Evolutionary conservation across 805 yeast species (phyloP).

Genomic region (Starmerella bombicola): DNA sequence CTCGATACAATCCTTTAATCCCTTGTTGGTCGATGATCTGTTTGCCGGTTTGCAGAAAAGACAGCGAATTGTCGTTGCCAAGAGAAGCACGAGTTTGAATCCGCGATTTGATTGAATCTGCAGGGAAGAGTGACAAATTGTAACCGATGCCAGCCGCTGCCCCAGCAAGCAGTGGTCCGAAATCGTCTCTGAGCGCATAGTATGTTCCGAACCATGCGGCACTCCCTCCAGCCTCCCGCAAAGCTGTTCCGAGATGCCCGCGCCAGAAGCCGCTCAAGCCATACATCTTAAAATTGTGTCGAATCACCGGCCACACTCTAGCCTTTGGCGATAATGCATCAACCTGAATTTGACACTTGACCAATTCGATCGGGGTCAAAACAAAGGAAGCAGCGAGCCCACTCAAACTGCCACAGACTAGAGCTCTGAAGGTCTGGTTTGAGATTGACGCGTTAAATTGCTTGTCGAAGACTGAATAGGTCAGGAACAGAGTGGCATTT

Average conservation of each 20-base stretch:
- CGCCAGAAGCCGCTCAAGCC: conserved; percentile 75
- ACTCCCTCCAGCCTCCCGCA: conserved; percentile 80
- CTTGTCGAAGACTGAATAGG: conserved; percentile 21
- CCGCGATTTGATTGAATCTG: conserved; percentile 78
- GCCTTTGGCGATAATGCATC: conserved; percentile 20
- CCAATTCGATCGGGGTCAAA: conserved; percentile 81
- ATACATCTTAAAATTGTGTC: conserved; percentile 19
- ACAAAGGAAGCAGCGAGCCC: conserved; percentile 75
- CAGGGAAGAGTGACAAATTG: conserved; percentile 71
- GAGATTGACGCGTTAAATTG: conserved; percentile 9
- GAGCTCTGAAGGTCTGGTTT: conserved; percentile 32
- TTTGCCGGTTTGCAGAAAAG: conserved; percentile 32
- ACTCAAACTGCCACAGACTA: conserved; percentile 65
- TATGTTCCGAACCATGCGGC: conserved; percentile 91
- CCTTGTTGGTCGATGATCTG: conserved; percentile 45
- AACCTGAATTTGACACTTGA: conserved; percentile 83
- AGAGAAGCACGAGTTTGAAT: conserved; percentile 53
- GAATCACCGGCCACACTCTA: conserved; percentile 4
- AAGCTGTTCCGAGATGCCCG: conserved; percentile 70
- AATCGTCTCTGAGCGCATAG: conserved; percentile 36
- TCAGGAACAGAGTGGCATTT: conserved; percentile 62
- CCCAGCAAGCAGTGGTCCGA: conserved; percentile 53
- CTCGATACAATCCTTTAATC: conserved; percentile 60
- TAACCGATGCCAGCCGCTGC: conserved; percentile 77
- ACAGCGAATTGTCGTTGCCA: conserved; percentile 25